Conservation (phyloP, 192 early-diverging fungal species). For the Cladochytrium replicatum region DNA sequence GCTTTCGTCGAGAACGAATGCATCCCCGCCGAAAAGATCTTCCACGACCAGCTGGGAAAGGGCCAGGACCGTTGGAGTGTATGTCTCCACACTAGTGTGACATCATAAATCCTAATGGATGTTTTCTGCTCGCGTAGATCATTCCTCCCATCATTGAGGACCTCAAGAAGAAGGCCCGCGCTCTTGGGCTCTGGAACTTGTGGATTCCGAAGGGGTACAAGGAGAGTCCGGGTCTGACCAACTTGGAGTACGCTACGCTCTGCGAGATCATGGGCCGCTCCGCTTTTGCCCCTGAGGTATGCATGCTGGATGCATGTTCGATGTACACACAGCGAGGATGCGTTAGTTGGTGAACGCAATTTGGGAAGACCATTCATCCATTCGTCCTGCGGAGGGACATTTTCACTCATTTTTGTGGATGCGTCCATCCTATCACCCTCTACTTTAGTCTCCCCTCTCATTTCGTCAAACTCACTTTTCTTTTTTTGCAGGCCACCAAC, state of each 20-base stretch:
- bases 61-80: conserved; percentile 84
- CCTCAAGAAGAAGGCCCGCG: conserved; percentile 77
- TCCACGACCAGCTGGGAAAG: conserved; percentile 60
- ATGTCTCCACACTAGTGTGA: background rate
- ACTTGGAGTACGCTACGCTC: conserved; percentile 88
- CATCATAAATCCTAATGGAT: conserved; percentile 4
- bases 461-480: too few species aligned
- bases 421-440: too few species aligned
- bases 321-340: too few species aligned
- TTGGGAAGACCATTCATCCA: too few species aligned
- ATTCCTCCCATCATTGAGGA: conserved; percentile 80
- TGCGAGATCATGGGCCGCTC: conserved; percentile 85
- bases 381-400: too few species aligned
- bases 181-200: conserved; percentile 94
- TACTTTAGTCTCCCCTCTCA: too few species aligned
- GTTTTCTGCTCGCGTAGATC: conserved; percentile 22
- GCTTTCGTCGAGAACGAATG: conserved; percentile 68
- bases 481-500: conserved; percentile 59
- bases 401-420: too few species aligned
- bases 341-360: too few species aligned
- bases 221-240: conserved; percentile 80
- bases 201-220: conserved; percentile 74
- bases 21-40: conserved; percentile 81
- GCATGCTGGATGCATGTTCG: too few species aligned
- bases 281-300: conserved; percentile 69